Evolutionary conservation across 2,329 filamentous ascomycete genomes (phyloP).

Genomic region (Colletotrichum tamarilloi): DNA sequence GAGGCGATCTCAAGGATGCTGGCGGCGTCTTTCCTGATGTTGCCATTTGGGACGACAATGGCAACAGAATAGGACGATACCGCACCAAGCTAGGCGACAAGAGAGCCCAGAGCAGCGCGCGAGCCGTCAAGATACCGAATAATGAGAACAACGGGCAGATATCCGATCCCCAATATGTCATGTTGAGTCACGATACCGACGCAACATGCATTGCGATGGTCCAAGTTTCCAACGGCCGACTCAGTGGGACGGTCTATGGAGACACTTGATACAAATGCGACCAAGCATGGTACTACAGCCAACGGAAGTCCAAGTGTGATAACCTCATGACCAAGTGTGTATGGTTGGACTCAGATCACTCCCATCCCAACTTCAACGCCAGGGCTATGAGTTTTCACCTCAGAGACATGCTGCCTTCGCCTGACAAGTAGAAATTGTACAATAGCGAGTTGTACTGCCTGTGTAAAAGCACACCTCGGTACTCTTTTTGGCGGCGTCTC

Average conservation of each 20-base stretch:
- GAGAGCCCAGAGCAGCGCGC: conserved; percentile 11
- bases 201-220: conserved; percentile 39
- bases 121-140: conserved; percentile 24
- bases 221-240: conserved; percentile 33
- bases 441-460: conserved; percentile 30
- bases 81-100: neutral
- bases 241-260: conserved; percentile 35
- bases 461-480: conserved; percentile 39
- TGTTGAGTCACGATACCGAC: conserved; percentile 39
- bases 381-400: conserved; percentile 39
- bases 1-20: neutral
- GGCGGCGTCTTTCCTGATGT: conserved; percentile 34
- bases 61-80: conserved; percentile 34
- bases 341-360: conserved; percentile 9
- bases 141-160: conserved; percentile 22
- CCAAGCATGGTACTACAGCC: conserved; percentile 39
- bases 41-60: conserved; percentile 37
- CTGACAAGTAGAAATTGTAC: conserved; percentile 35
- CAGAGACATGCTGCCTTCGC: conserved; percentile 35
- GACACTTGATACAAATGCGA: conserved; percentile 39
- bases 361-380: conserved; percentile 27
- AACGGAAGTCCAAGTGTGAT: conserved; percentile 27
- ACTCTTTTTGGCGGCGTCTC: conserved; percentile 37
- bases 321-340: conserved; percentile 35
- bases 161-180: conserved; percentile 32